Conservation (phyloP, 106 monocot genomes). For the Dioscorea alata region DNA sequence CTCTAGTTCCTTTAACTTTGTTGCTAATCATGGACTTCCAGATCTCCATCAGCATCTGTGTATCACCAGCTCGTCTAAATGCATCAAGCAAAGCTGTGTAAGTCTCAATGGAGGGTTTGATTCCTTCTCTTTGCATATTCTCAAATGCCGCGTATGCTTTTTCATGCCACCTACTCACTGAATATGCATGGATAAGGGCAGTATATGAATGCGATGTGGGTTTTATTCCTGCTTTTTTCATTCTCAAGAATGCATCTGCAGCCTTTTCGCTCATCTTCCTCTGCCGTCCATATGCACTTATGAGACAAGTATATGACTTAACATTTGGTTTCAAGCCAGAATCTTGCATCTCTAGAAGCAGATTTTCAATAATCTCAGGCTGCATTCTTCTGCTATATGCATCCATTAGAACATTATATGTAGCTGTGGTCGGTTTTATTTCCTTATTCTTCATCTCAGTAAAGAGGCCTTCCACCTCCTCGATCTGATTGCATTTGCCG, state of each 20-base stretch:
- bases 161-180: constrained; percentile 83
- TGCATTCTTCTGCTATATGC: constrained; percentile 92
- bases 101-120: constrained; percentile 75
- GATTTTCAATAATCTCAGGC: constrained; percentile 58
- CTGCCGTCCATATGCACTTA: constrained; percentile 82
- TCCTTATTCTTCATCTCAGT: constrained; percentile 80
- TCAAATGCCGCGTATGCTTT: constrained; percentile 66
- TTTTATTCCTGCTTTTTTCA: constrained; percentile 78
- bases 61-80: constrained; percentile 71
- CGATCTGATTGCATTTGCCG: constrained; percentile 71
- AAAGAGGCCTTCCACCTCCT: constrained; percentile 91
- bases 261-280: constrained; percentile 85
- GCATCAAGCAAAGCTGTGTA: constrained; percentile 82
- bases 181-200: constrained; percentile 85
- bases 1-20: constrained; percentile 74
- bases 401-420: constrained; percentile 92
- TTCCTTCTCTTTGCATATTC: constrained; percentile 61
- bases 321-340: constrained; percentile 68
- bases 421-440: constrained; percentile 54
- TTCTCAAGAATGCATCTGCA: constrained; percentile 77
- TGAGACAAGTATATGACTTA: constrained; percentile 80
- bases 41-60: constrained; percentile 51
- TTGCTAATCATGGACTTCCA: constrained; percentile 87
- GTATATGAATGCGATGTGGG: constrained; percentile 90
- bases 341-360: constrained; percentile 68